phyloP scores from a whole-genome alignment of 2,329 filamentous ascomycete species.

The Diaporthe sp. region DNA sequence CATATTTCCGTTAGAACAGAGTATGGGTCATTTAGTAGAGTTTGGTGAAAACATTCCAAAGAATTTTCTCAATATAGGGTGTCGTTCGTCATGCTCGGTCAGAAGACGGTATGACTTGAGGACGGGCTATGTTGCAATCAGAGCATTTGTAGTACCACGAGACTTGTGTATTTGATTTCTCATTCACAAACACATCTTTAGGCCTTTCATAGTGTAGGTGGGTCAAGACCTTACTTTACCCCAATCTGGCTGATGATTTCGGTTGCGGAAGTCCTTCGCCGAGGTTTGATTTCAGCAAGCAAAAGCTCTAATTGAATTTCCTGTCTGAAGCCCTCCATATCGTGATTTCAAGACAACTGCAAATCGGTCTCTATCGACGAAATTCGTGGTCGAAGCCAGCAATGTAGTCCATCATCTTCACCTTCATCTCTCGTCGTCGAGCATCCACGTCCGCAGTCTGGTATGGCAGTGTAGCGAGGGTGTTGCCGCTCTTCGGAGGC shows the following conservation, averaged over 20 bases:
- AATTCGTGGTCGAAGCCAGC: neutral
- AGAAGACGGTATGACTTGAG: neutral
- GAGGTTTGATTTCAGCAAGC: neutral
- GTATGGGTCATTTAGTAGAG: neutral
- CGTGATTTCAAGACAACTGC: too few species aligned
- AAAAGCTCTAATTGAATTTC: neutral
- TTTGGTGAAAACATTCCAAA: neutral
- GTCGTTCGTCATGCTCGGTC: neutral
- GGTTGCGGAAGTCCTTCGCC: neutral
- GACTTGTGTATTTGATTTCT: too few species aligned
- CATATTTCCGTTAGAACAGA: neutral
- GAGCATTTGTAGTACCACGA: too few species aligned
- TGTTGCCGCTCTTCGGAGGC: constrained; percentile 1
- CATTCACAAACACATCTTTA: too few species aligned
- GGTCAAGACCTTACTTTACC: too few species aligned
- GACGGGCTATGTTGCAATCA: neutral
- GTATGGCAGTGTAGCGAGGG: neutral
- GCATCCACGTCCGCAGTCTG: constrained; percentile 15
- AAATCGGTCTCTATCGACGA: neutral
- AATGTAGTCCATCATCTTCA: constrained; percentile 21
- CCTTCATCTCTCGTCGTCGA: constrained; percentile 14
- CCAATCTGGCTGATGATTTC: neutral
- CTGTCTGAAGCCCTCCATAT: too few species aligned
- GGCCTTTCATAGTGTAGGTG: too few species aligned
- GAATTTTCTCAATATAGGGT: neutral